Base-by-base conservation (phyloP, 148 eudicot genomes). In the Rhododendron vialii region DNA sequence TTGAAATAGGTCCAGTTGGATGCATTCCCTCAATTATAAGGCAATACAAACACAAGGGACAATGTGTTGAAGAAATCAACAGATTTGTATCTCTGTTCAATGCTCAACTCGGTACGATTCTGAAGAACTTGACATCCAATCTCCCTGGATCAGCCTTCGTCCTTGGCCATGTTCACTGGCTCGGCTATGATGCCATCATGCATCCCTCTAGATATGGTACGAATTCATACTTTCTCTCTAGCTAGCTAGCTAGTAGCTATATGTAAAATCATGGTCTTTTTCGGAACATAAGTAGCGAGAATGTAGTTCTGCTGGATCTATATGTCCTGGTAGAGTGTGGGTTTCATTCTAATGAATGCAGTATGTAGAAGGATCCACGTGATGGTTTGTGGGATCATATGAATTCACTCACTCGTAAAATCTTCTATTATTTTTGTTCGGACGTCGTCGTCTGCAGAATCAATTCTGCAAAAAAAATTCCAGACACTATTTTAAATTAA, bases 1-100 rank as follows among this genome's bases (percentile, higher is more conserved):
- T 93, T 45, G 91, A 93, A 83, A 50, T 95, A 3, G 93, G 94
- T 3, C 95, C 95, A 0, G 78, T 94, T 74, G 98, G 98, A 17
- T 95, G 98, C 88, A 86, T 93, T 22, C 94, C 96, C 9, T 86
- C 93, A 13, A 45, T 85, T 15, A 86, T 87, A 3, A 91, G 76
- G 79, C 35, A 26, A 1, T 48, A 51, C 1, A 87, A 90, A 35
- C 89, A 71, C 43, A 88, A 18, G 3, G 93, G 89, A 47, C 74
- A 43, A 80, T 94, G 98, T 24, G 94, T 87, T 11, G 93, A 93
- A 53, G 84, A 88, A 26, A 81, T 91, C 24, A 94, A 94, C 83
- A 20, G 78, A 35, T 88, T 90, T 0, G 89, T 90, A 0, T 22
- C 86, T 0, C 41, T 90, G 0, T 95, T 91, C 88, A 94, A 95